These are phyloP conservation scores for Nemania serpens DNA, from an alignment of 2,329 filamentous ascomycete genomes.

Conservation along the genomic window DNA sequence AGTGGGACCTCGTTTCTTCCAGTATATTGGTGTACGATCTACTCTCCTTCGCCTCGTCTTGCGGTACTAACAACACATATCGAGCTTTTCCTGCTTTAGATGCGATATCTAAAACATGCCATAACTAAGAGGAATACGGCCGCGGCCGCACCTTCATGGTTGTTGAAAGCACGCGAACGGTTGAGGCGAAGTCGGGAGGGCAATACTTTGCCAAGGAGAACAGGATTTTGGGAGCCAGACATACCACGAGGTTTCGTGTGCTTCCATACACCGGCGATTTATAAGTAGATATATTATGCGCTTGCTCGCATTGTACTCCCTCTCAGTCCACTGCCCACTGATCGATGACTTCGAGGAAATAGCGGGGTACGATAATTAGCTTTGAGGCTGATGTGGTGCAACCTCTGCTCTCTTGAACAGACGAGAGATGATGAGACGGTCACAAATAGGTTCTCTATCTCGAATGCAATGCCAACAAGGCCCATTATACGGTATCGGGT, in stretches of 20 bases:
- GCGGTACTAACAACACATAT: not conserved
- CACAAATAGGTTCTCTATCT: too few species aligned
- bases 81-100: too few species aligned
- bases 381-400: constrained; percentile 19
- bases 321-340: not conserved
- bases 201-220: not conserved
- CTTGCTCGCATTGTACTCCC: not conserved
- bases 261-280: not conserved
- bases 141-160: not conserved
- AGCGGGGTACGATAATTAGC: constrained; percentile 24
- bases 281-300: not conserved
- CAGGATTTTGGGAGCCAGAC: not conserved
- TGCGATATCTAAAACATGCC: not conserved
- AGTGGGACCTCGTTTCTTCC: constrained; percentile 10
- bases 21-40: constrained; percentile 15
- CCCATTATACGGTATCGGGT: too few species aligned
- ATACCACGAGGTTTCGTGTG: not conserved
- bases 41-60: not conserved
- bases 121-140: not conserved
- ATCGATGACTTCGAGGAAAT: not conserved
- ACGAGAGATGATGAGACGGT: too few species aligned
- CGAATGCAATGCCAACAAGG: too few species aligned
- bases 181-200: not conserved
- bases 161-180: not conserved
- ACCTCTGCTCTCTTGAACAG: constrained; percentile 15